Evolutionary conservation across 1,284 basidiomycete genomes (phyloP).

Genomic region (Cutaneotrichosporon sp.): DNA sequence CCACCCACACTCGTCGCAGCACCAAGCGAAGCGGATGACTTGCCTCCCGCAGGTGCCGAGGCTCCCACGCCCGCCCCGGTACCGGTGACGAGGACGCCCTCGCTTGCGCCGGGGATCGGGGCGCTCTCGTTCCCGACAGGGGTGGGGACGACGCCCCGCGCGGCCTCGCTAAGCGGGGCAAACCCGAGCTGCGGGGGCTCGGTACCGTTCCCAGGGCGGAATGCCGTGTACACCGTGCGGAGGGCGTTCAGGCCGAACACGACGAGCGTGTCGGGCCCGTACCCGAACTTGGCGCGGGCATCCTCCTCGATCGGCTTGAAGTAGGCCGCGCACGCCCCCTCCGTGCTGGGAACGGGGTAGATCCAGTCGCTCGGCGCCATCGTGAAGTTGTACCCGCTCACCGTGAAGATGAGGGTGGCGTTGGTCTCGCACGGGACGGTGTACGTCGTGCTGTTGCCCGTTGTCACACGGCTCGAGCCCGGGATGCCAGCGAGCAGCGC

Average conservation of each 20-base stretch:
- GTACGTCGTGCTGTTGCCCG: neutral
- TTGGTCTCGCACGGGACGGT: neutral
- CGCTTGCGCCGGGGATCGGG: neutral
- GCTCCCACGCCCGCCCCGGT: neutral
- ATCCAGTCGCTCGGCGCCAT: neutral
- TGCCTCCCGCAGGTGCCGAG: neutral
- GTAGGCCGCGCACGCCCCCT: neutral
- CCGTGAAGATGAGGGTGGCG: neutral
- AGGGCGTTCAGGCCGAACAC: neutral
- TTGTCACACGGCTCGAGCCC: neutral
- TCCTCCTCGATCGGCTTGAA: neutral
- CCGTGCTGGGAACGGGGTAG: neutral
- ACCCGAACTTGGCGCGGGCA: neutral
- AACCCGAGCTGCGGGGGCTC: slow-evolving; percentile 1
- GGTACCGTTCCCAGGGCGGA: neutral
- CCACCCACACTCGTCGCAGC: neutral
- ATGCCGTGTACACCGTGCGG: slow-evolving; percentile 2
- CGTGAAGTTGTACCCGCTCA: neutral
- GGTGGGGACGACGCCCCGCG: neutral
- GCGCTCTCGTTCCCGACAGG: neutral
- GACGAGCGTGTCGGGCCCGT: neutral
- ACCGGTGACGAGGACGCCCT: neutral
- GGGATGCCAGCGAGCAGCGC: neutral
- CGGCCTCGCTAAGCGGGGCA: neutral
- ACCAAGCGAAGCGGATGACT: neutral